Conservation (phyloP, 2,329 filamentous ascomycete genomes). For the Pseudogymnoascus sp. region DNA sequence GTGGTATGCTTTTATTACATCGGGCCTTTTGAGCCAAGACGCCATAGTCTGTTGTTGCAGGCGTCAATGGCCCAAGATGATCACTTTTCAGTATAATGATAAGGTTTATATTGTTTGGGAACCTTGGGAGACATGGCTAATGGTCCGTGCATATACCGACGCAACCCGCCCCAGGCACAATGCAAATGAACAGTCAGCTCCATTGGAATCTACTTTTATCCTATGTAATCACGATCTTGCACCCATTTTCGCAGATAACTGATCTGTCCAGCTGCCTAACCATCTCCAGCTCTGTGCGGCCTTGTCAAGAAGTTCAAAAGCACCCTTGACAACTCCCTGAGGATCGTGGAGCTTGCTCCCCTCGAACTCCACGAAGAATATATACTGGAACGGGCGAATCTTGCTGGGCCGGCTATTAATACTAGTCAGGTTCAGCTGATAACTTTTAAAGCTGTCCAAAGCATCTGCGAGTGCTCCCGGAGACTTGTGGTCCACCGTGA, state of each 20-base stretch:
- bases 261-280: slow-evolving; percentile 59
- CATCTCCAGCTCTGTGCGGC: slow-evolving; percentile 59
- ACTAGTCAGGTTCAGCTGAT: slow-evolving; percentile 75
- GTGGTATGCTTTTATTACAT: not conserved
- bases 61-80: not conserved
- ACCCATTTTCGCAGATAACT: slow-evolving; percentile 10
- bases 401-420: slow-evolving; percentile 82
- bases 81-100: not conserved
- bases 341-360: slow-evolving; percentile 49
- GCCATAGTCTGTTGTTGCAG: not conserved
- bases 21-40: not conserved
- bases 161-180: not conserved
- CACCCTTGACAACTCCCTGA: slow-evolving; percentile 51
- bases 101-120: too few relatives aligned
- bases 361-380: slow-evolving; percentile 90
- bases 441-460: slow-evolving; percentile 67
- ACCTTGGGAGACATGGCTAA: not conserved
- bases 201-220: not conserved
- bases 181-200: not conserved
- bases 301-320: slow-evolving; percentile 49
- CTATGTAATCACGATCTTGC: not conserved
- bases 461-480: slow-evolving; percentile 80
- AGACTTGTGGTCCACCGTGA: slow-evolving; percentile 69
- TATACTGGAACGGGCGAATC: slow-evolving; percentile 73
- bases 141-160: not conserved